phyloP scores from a whole-genome alignment of 2,329 filamentous ascomycete species.

The Aspergillus cejpii region DNA sequence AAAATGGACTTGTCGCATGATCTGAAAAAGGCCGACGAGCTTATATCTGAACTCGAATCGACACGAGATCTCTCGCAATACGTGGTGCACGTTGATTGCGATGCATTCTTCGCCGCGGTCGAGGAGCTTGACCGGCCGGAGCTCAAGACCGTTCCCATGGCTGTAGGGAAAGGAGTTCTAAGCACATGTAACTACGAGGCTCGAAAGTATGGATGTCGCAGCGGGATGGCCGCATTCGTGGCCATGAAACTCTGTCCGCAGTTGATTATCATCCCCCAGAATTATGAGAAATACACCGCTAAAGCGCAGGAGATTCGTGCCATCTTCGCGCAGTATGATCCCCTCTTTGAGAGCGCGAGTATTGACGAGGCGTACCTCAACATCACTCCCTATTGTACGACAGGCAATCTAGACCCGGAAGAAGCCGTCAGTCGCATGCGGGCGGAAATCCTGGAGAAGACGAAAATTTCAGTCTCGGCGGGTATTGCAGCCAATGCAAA shows the following conservation, averaged over 20 bases:
- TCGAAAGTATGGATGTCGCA: constrained; percentile 80
- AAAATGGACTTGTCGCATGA: constrained; percentile 67
- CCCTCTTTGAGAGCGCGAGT: constrained; percentile 84
- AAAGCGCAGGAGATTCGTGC: constrained; percentile 84
- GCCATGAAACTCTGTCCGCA: constrained; percentile 89
- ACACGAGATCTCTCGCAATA: constrained; percentile 73
- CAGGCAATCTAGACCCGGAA: constrained; percentile 61
- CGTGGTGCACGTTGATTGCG: constrained; percentile 90
- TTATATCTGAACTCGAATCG: constrained; percentile 71
- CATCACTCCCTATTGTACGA: constrained; percentile 75
- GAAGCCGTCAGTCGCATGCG: constrained; percentile 73
- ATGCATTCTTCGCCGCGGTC: constrained; percentile 95
- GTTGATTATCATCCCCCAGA: constrained; percentile 72
- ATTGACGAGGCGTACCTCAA: constrained; percentile 97
- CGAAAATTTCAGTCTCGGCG: constrained; percentile 82
- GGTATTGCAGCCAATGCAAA: constrained; percentile 92
- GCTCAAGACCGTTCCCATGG: constrained; percentile 78
- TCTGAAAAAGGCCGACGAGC: constrained; percentile 68
- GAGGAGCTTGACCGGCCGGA: constrained; percentile 80
- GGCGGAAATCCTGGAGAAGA: constrained; percentile 64
- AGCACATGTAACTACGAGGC: constrained; percentile 83
- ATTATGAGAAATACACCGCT: constrained; percentile 82
- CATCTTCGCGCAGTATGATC: constrained; percentile 79
- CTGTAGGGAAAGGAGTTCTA: constrained; percentile 69
- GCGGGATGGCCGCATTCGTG: constrained; percentile 93